Evolutionary conservation across 768 basidiomycete species (phyloP).

Genomic region (Daedaleopsis nitida): DNA sequence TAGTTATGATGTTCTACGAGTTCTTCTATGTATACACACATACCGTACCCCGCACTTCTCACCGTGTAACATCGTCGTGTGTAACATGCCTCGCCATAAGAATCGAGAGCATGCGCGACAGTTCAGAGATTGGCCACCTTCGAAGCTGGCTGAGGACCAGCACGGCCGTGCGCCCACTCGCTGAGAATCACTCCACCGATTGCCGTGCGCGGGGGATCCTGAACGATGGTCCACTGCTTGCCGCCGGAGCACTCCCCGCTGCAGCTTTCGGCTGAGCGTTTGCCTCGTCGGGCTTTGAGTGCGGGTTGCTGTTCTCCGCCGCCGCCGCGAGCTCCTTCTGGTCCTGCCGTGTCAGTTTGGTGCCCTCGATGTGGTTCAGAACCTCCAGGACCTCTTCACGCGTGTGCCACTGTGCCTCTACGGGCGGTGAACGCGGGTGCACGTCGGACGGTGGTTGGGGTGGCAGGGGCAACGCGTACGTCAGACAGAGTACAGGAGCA

Average conservation of each 20-base stretch:
- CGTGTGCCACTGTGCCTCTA: conserved; percentile 90
- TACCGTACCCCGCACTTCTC: neutral
- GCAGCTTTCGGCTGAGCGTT: conserved; percentile 26
- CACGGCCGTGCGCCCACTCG: conserved; percentile 74
- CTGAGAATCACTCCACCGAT: conserved; percentile 85
- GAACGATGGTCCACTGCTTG: conserved; percentile 42
- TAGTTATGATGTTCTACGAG: neutral
- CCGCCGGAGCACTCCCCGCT: conserved; percentile 25
- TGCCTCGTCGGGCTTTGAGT: conserved; percentile 25
- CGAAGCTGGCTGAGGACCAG: conserved; percentile 28
- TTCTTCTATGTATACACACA: neutral
- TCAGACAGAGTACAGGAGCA: neutral
- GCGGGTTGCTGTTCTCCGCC: conserved; percentile 20
- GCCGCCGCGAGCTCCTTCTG: conserved; percentile 48
- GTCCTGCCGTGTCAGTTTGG: conserved; percentile 48
- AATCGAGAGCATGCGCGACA: neutral
- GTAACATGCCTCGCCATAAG: neutral
- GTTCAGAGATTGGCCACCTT: conserved; percentile 8
- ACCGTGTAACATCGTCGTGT: neutral
- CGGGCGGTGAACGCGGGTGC: neutral
- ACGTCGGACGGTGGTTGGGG: neutral
- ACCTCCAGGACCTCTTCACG: conserved; percentile 70
- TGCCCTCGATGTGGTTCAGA: conserved; percentile 57
- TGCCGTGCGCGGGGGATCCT: conserved; percentile 76
- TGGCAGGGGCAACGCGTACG: neutral